Conservation (phyloP, 2,329 filamentous ascomycete genomes). For the Lasiodiplodia theobromae region DNA sequence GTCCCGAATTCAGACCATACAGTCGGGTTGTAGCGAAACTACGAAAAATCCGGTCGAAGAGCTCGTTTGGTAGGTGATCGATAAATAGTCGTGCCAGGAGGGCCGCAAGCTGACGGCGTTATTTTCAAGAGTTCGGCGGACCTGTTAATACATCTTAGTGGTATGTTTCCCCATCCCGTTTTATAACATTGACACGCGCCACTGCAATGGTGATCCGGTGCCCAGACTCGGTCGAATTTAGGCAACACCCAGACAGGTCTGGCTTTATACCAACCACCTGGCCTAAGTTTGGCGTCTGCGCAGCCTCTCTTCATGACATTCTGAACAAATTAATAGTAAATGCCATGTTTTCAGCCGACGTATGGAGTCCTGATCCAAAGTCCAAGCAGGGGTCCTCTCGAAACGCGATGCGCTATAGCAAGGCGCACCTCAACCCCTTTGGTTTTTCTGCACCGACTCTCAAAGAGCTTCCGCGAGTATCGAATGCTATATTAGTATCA, state of each 20-base stretch:
- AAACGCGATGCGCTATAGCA: too few species aligned
- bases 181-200: neutral
- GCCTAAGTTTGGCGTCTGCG: neutral
- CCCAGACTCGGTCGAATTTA: neutral
- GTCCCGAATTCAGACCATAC: neutral
- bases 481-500: too few species aligned
- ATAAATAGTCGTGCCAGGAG: neutral
- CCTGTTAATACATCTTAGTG: neutral
- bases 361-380: too few species aligned
- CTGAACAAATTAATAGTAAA: too few species aligned
- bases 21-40: neutral
- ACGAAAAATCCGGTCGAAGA: neutral
- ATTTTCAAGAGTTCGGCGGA: neutral
- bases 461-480: too few species aligned
- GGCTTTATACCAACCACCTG: neutral
- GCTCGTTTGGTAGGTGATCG: neutral
- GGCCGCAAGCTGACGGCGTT: neutral
- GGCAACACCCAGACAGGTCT: neutral
- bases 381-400: too few species aligned
- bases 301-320: too few species aligned
- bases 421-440: too few species aligned
- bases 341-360: too few species aligned
- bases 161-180: neutral
- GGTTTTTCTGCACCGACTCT: too few species aligned
- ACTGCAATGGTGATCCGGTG: neutral